Conservation (phyloP, 148 eudicot genomes). For the Dianthus caryophyllus region DNA sequence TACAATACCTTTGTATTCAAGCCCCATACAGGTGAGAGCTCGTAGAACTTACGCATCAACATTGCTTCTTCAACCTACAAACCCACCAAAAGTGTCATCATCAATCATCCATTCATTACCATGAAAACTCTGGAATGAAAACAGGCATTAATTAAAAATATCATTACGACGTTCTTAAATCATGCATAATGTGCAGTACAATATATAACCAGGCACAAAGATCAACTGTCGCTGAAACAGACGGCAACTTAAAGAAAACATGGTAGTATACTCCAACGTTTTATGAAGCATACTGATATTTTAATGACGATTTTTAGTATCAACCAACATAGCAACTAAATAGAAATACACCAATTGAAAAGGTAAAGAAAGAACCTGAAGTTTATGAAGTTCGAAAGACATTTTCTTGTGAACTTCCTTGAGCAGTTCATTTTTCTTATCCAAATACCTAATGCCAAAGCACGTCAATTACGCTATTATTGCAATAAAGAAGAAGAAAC, state of each 20-base stretch:
- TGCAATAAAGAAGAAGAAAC: neutral
- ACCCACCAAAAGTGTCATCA: neutral
- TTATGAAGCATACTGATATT: neutral
- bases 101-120: slow-evolving; percentile 8
- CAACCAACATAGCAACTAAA: neutral
- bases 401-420: slow-evolving; percentile 44
- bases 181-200: no score
- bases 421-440: slow-evolving; percentile 46
- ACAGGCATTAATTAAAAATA: neutral
- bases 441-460: slow-evolving; percentile 44
- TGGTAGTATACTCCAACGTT: neutral
- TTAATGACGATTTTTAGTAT: neutral
- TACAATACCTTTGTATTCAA: slow-evolving; percentile 38
- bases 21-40: slow-evolving; percentile 45
- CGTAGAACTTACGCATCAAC: slow-evolving; percentile 67
- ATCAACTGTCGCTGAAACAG: neutral
- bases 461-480: neutral
- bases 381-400: slow-evolving; percentile 50
- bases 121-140: neutral
- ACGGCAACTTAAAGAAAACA: neutral
- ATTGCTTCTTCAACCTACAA: slow-evolving; percentile 70
- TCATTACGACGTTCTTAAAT: neutral
- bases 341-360: neutral
- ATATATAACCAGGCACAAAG: no score
- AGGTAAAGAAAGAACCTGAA: slow-evolving; percentile 43